Evolutionary conservation across 2,329 filamentous ascomycete genomes (phyloP).

Genomic region (Spiromastix sp.): DNA sequence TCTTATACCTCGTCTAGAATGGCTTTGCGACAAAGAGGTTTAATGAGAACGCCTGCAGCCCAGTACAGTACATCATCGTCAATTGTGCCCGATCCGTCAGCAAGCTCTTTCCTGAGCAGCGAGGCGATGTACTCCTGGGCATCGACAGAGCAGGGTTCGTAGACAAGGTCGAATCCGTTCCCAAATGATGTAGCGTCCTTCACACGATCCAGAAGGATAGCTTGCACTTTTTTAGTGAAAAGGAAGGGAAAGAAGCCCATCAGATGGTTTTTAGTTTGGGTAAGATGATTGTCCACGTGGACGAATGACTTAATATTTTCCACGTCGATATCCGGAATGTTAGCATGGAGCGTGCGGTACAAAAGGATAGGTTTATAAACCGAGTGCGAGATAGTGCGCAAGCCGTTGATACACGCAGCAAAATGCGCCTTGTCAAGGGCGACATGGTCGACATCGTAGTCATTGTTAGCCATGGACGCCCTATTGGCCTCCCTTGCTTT

Average conservation of each 20-base stretch:
- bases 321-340: not conserved
- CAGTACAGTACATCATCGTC: constrained; percentile 29
- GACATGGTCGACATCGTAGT: constrained; percentile 26
- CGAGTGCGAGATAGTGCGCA: constrained; percentile 25
- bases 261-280: constrained; percentile 27
- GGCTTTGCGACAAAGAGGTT: constrained; percentile 9
- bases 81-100: constrained; percentile 20
- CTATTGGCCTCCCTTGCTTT: constrained; percentile 6
- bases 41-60: constrained; percentile 23
- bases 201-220: constrained; percentile 19
- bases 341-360: constrained; percentile 14
- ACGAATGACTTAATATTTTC: constrained; percentile 3
- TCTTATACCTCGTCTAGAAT: no score
- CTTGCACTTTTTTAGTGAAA: constrained; percentile 26
- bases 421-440: constrained; percentile 31
- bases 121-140: constrained; percentile 25
- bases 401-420: constrained; percentile 32
- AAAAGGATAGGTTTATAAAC: constrained; percentile 25
- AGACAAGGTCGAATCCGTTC: constrained; percentile 7
- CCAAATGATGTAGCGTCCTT: constrained; percentile 10
- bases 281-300: constrained; percentile 22
- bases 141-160: constrained; percentile 10
- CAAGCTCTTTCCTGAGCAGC: constrained; percentile 25
- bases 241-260: constrained; percentile 31
- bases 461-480: constrained; percentile 25